A percentile compares a stretch with the other conserved stretches of the same genome.
Evolutionary conservation across 1,284 basidiomycete species (phyloP).

Genomic region (Malassezia globosa): DNA sequence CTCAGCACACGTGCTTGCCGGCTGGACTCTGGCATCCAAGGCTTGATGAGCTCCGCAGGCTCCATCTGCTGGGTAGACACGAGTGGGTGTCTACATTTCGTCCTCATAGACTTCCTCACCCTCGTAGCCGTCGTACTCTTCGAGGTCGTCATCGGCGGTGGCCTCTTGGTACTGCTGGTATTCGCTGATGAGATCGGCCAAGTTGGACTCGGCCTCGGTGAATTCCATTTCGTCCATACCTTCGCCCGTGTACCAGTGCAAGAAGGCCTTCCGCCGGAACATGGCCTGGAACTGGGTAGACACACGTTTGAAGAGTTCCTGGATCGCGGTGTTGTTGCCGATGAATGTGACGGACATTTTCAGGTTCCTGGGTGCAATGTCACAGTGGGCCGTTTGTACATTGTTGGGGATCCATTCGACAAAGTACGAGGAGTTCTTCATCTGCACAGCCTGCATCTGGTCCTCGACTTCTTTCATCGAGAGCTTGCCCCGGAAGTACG

Average conservation of each 20-base stretch:
- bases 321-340: conserved; percentile 83
- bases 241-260: conserved; percentile 70
- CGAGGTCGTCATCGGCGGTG: conserved; percentile 47
- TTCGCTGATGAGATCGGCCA: conserved; percentile 50
- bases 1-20: too few species aligned
- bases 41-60: too few species aligned
- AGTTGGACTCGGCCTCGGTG: conserved; percentile 91
- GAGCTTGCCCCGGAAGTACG: conserved; percentile 93
- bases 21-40: too few species aligned
- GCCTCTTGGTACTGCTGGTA: conserved; percentile 93
- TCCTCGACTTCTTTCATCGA: conserved; percentile 99
- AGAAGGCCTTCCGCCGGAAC: conserved; percentile 97
- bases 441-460: conserved; percentile 89
- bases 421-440: conserved; percentile 93
- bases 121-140: conserved; percentile 27
- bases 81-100: conserved; percentile 10
- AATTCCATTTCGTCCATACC: conserved; percentile 99
- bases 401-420: conserved; percentile 79
- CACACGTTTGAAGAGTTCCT: conserved; percentile 78
- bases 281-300: conserved; percentile 94
- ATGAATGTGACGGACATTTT: conserved; percentile 65
- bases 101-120: conserved; percentile 16
- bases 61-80: background rate
- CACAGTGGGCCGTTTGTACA: conserved; percentile 86
- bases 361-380: conserved; percentile 73